These are phyloP conservation scores for Mediolabrus comicus DNA, from an alignment of 108 stramenopile genomes.

Conservation along the genomic window DNA sequence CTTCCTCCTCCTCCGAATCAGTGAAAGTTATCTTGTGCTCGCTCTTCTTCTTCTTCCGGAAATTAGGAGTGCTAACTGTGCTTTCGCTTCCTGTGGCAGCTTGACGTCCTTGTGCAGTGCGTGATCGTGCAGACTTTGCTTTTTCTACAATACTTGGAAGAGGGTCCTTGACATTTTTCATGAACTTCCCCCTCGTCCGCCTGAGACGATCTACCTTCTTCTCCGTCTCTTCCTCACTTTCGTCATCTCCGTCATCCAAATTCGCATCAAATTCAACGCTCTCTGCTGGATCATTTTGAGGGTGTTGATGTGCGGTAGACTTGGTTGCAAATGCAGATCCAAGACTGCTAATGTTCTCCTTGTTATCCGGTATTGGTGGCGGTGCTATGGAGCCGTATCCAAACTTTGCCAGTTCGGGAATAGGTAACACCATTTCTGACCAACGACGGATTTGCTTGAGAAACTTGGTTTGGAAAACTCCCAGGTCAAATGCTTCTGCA, in stretches of 20 bases:
- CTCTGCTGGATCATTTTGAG: not conserved
- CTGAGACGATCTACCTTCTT: constrained; percentile 10
- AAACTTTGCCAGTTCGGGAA: constrained; percentile 24
- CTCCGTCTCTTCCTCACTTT: not conserved
- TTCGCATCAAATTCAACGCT: not conserved
- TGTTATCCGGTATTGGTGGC: not conserved
- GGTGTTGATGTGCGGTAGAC: not conserved
- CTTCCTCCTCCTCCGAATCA: constrained; percentile 22
- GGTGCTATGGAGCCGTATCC: constrained; percentile 23
- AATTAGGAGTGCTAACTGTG: not conserved
- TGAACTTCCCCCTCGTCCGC: constrained; percentile 14
- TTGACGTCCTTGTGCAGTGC: not conserved
- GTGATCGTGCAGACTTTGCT: constrained; percentile 16
- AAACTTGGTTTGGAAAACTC: constrained; percentile 24
- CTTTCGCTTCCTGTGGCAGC: not conserved
- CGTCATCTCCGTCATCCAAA: constrained; percentile 27
- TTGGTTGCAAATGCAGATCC: not conserved
- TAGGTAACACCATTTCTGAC: constrained; percentile 33
- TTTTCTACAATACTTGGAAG: constrained; percentile 24
- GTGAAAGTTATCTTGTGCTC: constrained; percentile 10
- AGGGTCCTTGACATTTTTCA: constrained; percentile 37
- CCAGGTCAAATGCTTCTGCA: constrained; percentile 19
- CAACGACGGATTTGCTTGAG: constrained; percentile 33
- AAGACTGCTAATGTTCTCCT: constrained; percentile 9
- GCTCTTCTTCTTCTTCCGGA: constrained; percentile 22